Evolutionary conservation across 148 eudicot genomes (phyloP).

Genomic region (Fallopia convolvulus): DNA sequence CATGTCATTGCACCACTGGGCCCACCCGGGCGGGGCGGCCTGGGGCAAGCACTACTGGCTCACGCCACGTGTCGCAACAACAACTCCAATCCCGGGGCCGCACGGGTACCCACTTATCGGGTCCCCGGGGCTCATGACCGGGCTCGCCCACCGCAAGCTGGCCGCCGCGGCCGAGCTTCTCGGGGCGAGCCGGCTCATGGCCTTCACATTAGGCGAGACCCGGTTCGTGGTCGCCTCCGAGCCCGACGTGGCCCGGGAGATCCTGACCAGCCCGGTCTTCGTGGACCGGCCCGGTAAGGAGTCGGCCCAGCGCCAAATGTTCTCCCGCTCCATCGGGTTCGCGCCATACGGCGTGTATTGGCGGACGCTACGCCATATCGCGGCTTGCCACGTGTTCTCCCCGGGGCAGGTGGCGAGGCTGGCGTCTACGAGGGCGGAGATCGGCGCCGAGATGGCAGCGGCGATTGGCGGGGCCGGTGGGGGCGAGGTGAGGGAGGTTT

Average conservation of each 20-base stretch:
- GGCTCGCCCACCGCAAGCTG: conserved; percentile 49
- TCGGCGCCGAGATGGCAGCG: conserved; percentile 25
- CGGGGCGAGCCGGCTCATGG: conserved; percentile 47
- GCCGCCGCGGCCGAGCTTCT: conserved; percentile 25
- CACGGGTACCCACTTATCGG: conserved; percentile 53
- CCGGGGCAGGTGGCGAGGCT: conserved; percentile 32
- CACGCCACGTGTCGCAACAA: conserved; percentile 1
- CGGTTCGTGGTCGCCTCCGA: conserved; percentile 51
- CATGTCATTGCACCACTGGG: conserved; percentile 35
- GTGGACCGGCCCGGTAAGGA: conserved; percentile 63
- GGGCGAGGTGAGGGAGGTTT: conserved; percentile 25
- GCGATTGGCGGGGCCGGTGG: conserved; percentile 13
- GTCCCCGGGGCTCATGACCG: conserved; percentile 45
- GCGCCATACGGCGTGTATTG: conserved; percentile 67
- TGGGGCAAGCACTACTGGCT: conserved; percentile 40
- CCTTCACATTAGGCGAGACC: conserved; percentile 59
- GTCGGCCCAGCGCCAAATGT: conserved; percentile 59
- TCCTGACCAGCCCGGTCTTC: conserved; percentile 35
- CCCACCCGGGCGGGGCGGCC: conserved; percentile 59
- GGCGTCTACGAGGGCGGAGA: conserved; percentile 27
- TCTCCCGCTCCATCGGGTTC: conserved; percentile 68
- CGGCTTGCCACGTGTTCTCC: conserved; percentile 49
- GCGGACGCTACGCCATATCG: conserved; percentile 44
- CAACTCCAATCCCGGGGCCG: conserved; percentile 44
- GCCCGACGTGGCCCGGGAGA: conserved; percentile 51